Evolutionary conservation across 352 stramenopile genomes (phyloP), one percentile per base, ranked within the genome.

Genomic region (Phytophthora niederhauseri): DNA sequence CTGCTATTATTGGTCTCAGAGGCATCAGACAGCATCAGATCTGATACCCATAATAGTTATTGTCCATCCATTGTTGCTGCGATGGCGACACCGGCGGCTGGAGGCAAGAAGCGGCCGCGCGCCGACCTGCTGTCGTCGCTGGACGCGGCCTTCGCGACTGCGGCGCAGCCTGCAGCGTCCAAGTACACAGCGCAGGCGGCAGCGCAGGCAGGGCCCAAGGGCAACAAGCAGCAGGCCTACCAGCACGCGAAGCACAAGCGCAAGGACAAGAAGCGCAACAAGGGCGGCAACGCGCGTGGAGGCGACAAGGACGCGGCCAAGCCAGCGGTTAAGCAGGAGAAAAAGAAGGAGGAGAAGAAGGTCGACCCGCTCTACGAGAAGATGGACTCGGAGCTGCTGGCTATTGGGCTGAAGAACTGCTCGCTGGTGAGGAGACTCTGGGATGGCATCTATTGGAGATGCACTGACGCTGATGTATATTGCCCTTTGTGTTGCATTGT

Each of bases 81-180:
- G 28, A 82, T 81, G 76, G 66, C 57, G 34, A 68, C 50, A 31
- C 57, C 57, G 0, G 62, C 66, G 34, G 53, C 70, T 20, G 54
- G 48, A 11, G 61, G 11, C 24, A 90, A 90, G 77, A 93, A 93
- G 78, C 82, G 83, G 14, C 82, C 83, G 66, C 78, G 78, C 31
- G 75, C 66, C n/a, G 86, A 94, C 68, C 72, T 92, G n/a, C 68
- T 94, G 19, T 85, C 86, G 63, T 92, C 86, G 52, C 77, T 94
- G 48, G 86, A 94, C 61, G 86, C 82, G 26, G 82, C 80, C 17
- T 94, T 94, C 52, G 81, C 81, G 55, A 68, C 66, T 30, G 41
- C 66, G 34, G 66, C 64, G 7, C 58, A 80, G 50, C 64, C 68
- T 19, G 34, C 70, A 45, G 61, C 68, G 12, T 91, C 81, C 67